Evolutionary conservation across 306 rosid species (phyloP).

Genomic region (Glycine latifolia): DNA sequence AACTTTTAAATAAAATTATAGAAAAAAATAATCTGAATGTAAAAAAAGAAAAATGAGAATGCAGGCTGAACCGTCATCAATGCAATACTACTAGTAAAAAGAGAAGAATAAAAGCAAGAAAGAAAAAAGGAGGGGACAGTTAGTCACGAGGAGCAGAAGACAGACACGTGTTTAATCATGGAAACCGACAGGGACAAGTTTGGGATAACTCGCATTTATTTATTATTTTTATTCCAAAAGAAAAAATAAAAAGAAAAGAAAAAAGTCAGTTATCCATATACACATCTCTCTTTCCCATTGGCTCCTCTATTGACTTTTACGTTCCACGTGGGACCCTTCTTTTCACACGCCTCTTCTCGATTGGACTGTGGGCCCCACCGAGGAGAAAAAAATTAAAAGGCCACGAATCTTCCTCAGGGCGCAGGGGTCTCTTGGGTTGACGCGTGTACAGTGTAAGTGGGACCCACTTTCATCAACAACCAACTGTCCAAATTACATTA

Average conservation of each 20-base stretch:
- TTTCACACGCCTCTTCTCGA: constrained; percentile 29
- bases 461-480: neutral
- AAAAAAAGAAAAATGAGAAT: no score
- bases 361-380: constrained; percentile 29
- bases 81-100: neutral
- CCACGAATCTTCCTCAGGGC: constrained; percentile 30
- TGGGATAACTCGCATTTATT: constrained; percentile 62
- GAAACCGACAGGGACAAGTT: constrained; percentile 70
- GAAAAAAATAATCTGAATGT: no score
- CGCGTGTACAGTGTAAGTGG: constrained; percentile 39
- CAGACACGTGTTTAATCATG: constrained; percentile 63
- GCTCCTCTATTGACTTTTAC: constrained; percentile 72
- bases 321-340: constrained; percentile 67
- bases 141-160: constrained; percentile 16
- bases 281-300: constrained; percentile 63
- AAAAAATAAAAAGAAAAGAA: constrained; percentile 16
- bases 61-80: neutral
- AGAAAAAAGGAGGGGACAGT: constrained; percentile 1
- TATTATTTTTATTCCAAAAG: neutral
- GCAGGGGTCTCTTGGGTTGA: constrained; percentile 34
- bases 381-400: constrained; percentile 5
- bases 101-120: neutral
- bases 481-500: constrained; percentile 13
- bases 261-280: constrained; percentile 62
- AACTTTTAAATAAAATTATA: no score